Evolutionary conservation across 768 basidiomycete species (phyloP).

Genomic region (Xerocomus brunneocitrinus): DNA sequence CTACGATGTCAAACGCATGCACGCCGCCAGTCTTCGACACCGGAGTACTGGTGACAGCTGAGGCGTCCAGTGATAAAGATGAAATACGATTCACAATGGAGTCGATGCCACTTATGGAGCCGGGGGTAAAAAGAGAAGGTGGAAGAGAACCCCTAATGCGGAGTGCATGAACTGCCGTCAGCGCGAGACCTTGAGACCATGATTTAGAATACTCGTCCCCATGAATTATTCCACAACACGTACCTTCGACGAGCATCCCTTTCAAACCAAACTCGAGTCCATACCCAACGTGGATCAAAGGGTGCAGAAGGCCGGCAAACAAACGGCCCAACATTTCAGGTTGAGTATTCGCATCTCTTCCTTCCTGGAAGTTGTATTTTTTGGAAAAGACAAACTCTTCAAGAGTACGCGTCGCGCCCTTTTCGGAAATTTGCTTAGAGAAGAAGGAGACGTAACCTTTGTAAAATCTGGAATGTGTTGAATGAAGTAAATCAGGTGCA

Average conservation of each 20-base stretch:
- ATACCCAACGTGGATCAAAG: conserved; percentile 58
- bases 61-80: conserved; percentile 6
- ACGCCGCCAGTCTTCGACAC: conserved; percentile 5
- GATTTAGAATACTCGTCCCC: neutral
- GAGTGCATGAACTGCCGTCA: conserved; percentile 28
- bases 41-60: neutral
- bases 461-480: conserved; percentile 21
- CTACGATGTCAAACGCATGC: conserved; percentile 47
- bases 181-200: conserved; percentile 21
- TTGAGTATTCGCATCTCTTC: conserved; percentile 19
- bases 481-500: neutral
- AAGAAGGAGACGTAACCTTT: conserved; percentile 27
- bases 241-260: conserved; percentile 62
- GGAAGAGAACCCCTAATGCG: conserved; percentile 32
- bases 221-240: neutral
- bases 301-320: conserved; percentile 48
- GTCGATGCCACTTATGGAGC: neutral
- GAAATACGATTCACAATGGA: conserved; percentile 3
- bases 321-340: conserved; percentile 55
- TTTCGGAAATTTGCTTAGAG: conserved; percentile 10
- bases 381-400: conserved; percentile 32
- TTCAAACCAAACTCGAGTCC: conserved; percentile 60
- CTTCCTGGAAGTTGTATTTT: conserved; percentile 21
- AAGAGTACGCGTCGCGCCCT: conserved; percentile 13
- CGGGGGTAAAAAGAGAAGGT: conserved; percentile 7